Base-by-base conservation (phyloP, 2,329 filamentous ascomycete species). In the Aspergillus pseudoglaucus region DNA sequence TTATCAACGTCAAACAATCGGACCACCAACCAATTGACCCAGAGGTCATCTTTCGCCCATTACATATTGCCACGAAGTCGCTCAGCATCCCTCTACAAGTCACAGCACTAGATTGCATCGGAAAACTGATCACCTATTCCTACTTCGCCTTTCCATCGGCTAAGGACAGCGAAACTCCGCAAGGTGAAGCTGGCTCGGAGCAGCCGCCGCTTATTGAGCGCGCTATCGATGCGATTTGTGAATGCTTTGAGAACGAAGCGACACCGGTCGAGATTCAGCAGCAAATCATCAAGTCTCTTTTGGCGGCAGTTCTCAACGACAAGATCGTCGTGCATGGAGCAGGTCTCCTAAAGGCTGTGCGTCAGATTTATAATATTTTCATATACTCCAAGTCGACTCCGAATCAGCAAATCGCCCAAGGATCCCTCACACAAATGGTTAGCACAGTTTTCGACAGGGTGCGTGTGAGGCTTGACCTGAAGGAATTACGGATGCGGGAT, bases 321-420 rank as follows among this genome's bases (percentile, higher is more conserved):
- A 98, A 97, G 74, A 95, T 97, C 55, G 90, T 98, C 39, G 94
- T 98, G 2, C 93, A 98, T 67, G 93, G 93, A 50, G 91, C 93
- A 33, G 94, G 93, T 54, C 78, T 98, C 53, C 78, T 98, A 55
- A 98, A 98, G 74, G 91, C 93, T 47, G 90, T 98, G 55, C 87
- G 93, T 58, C 89, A 97, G 69, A 95, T 96, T 49, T 98, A 98
- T 77, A 98, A 98, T 74, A 94, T 98, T 59, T 98, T 98, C 69
- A 78, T 98, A 51, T 82, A 97, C 44, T 97, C 91, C 56, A 90
- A 93, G 64, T 95, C 85, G 54, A 94, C 86, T 54, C 83, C 89
- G 48, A 98, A 97, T 66, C 93, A 98, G 74, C 90, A 95, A 68
- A 88, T 97, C 44, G 94, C 94, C 1, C 94, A 98, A 67, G 93